Conservation (phyloP, 2,329 filamentous ascomycete species). For the Aspergillus japonicus region DNA sequence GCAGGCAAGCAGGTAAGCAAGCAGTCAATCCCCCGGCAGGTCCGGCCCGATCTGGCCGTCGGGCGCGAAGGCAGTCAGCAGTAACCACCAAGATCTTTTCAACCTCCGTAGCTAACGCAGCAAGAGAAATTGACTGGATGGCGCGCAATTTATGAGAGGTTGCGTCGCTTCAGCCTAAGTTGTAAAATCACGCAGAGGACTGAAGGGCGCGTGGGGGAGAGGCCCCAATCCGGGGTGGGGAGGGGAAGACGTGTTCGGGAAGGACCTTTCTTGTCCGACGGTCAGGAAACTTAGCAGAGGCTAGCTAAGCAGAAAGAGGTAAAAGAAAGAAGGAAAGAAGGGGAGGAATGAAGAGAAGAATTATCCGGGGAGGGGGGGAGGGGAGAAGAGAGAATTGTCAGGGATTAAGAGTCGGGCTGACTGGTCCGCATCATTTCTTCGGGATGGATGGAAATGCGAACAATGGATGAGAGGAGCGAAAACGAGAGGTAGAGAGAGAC, state of each 20-base stretch:
- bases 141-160: not conserved
- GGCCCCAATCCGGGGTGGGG: not conserved
- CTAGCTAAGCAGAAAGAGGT: not conserved
- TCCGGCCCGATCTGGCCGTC: conserved; percentile 19
- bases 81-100: not conserved
- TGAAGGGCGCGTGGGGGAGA: not conserved
- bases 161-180: not conserved
- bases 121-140: not conserved
- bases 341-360: conserved; percentile 7
- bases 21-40: conserved; percentile 16
- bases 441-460: conserved; percentile 4
- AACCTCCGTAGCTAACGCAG: not conserved
- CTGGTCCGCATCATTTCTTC: conserved; percentile 22
- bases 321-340: not conserved
- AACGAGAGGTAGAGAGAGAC: not conserved
- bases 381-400: conserved; percentile 5
- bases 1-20: not conserved
- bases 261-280: not conserved
- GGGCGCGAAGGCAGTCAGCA: conserved; percentile 20
- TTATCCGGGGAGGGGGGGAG: not conserved
- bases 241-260: not conserved
- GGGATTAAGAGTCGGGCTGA: conserved; percentile 17
- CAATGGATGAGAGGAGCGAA: not conserved
- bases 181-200: not conserved
- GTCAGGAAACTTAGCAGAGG: not conserved